phyloP scores from a whole-genome alignment of 352 stramenopile species.

The Pythium coloratum region DNA sequence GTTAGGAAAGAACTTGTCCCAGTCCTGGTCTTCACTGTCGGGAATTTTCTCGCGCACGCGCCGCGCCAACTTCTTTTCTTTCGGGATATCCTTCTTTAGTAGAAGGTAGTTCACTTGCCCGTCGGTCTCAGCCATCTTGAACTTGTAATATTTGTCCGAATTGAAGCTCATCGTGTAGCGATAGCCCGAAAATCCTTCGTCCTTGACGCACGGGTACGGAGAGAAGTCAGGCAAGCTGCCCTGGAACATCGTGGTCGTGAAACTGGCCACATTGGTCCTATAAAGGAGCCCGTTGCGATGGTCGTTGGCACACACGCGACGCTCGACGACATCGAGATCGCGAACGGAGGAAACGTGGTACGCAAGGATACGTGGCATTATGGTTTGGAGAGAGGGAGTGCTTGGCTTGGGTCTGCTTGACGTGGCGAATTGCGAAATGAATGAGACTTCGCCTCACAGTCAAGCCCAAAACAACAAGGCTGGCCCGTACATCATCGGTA shows the following conservation, averaged over 20 bases:
- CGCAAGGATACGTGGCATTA: constrained; percentile 5
- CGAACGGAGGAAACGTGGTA: constrained; percentile 15
- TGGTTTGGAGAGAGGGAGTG: neutral
- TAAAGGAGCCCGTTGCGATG: constrained; percentile 11
- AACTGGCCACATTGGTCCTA: constrained; percentile 10
- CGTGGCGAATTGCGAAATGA: neutral
- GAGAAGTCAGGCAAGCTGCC: constrained; percentile 4
- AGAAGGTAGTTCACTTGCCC: constrained; percentile 3
- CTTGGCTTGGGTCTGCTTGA: neutral
- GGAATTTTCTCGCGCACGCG: neutral
- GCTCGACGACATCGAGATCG: constrained; percentile 3
- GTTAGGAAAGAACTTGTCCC: constrained; percentile 13
- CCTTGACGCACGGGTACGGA: constrained; percentile 14
- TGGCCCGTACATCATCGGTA: no score
- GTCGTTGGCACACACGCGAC: constrained; percentile 3
- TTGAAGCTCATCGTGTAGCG: constrained; percentile 16
- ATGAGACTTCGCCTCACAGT: neutral
- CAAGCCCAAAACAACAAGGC: no score
- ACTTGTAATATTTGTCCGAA: constrained; percentile 8
- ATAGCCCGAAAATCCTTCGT: neutral
- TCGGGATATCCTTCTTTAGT: neutral
- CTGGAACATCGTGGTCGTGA: constrained; percentile 18
- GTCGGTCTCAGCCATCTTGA: constrained; percentile 9
- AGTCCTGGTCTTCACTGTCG: neutral
- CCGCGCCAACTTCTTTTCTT: constrained; percentile 3